phyloP scores from a whole-genome alignment of 2,329 filamentous ascomycete species.

The Alternaria sp. region DNA sequence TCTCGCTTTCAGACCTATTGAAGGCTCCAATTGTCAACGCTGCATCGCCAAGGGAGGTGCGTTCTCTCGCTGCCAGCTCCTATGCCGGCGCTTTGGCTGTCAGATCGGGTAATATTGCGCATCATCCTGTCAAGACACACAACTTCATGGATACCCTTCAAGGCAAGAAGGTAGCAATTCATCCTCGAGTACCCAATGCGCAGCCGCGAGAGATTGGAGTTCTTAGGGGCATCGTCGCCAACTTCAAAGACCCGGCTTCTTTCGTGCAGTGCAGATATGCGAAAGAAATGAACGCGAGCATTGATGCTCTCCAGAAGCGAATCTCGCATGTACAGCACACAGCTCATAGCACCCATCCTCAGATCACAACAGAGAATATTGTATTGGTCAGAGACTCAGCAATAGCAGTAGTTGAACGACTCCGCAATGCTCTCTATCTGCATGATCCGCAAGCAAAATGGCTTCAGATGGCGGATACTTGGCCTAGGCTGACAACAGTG shows the following conservation, averaged over 20 bases:
- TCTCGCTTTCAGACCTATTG: conserved; percentile 1
- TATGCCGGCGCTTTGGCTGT: not conserved
- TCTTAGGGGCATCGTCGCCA: conserved; percentile 20
- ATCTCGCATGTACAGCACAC: not conserved
- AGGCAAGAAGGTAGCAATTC: not conserved
- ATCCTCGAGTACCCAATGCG: not conserved
- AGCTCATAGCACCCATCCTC: conserved; percentile 1
- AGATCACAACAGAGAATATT: conserved; percentile 13
- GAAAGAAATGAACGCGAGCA: conserved; percentile 44
- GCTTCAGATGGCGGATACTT: conserved; percentile 53
- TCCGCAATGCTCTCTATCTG: conserved; percentile 11
- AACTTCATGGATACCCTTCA: not conserved
- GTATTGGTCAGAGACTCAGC: conserved; percentile 21
- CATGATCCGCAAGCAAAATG: conserved; percentile 46
- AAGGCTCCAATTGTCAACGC: not conserved
- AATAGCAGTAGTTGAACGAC: conserved; percentile 3
- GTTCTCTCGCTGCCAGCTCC: not conserved
- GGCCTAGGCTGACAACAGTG: conserved; percentile 54
- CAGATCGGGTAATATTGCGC: not conserved
- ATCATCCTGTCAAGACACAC: not conserved
- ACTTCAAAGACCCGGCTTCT: conserved; percentile 29
- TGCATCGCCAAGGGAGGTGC: not conserved
- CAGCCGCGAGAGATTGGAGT: conserved; percentile 7
- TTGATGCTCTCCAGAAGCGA: conserved; percentile 35
- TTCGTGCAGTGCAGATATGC: conserved; percentile 50